These are phyloP conservation scores for Phoma sp. DNA, from an alignment of 2,329 filamentous ascomycete genomes.

Conservation along the genomic window DNA sequence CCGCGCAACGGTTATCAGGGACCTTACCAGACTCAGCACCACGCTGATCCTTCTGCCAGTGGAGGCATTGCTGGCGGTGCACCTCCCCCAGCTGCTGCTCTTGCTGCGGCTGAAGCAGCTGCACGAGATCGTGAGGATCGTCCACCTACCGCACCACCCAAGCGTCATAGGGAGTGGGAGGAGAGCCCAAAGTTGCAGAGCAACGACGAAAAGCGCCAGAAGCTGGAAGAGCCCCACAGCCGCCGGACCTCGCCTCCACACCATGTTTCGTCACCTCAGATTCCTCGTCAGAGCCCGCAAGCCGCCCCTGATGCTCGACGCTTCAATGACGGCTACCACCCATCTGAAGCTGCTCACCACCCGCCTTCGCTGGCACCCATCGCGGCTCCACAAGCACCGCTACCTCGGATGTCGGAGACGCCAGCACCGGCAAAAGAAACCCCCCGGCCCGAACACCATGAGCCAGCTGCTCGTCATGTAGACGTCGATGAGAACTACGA, in stretches of 20 bases:
- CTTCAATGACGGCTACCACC: constrained; percentile 81
- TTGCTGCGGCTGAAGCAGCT: constrained; percentile 71
- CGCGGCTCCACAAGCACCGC: constrained; percentile 47
- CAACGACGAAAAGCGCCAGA: constrained; percentile 85
- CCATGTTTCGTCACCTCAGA: constrained; percentile 61
- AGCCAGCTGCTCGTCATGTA: constrained; percentile 92
- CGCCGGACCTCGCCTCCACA: constrained; percentile 64
- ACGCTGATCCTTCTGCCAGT: constrained; percentile 66
- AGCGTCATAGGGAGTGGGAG: constrained; percentile 92
- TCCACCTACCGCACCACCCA: constrained; percentile 75
- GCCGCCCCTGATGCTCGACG: constrained; percentile 67
- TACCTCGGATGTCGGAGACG: constrained; percentile 59
- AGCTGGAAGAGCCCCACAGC: constrained; percentile 82
- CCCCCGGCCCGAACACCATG: constrained; percentile 59
- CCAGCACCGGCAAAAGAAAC: constrained; percentile 23
- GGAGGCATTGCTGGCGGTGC: constrained; percentile 72
- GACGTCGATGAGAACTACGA: constrained; percentile 98
- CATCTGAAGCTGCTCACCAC: constrained; percentile 91
- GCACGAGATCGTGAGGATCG: constrained; percentile 72
- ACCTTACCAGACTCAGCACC: constrained; percentile 70
- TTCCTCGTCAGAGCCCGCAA: constrained; percentile 76
- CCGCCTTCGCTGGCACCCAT: constrained; percentile 66
- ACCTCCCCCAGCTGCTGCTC: constrained; percentile 68
- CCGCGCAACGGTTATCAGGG: constrained; percentile 87
- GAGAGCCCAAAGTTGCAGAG: constrained; percentile 81